Percentiles rank a stretch among this genome's conserved stretches.
Conservation (phyloP, 306 rosid species). For the Hylodesmum podocarpum region DNA sequence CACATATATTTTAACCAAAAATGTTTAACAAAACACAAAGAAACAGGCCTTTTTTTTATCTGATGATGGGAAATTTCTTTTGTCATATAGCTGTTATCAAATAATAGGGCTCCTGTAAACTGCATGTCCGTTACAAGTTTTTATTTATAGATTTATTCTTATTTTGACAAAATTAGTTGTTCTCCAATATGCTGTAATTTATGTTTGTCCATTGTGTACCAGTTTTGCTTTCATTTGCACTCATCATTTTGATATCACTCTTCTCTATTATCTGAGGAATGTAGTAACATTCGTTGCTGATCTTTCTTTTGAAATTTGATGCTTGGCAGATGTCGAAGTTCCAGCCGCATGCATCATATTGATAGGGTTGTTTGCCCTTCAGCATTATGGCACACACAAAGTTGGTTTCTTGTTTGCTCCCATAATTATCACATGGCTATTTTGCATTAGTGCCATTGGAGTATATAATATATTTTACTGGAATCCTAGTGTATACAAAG, state of each 20-base stretch:
- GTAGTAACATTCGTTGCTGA: slow-evolving; percentile 7
- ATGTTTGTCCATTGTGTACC: not conserved
- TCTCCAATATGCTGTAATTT: not conserved
- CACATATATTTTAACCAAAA: not conserved
- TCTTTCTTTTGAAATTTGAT: slow-evolving; percentile 27
- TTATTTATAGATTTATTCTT: not conserved
- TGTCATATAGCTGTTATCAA: not conserved
- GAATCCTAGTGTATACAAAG: slow-evolving; percentile 65
- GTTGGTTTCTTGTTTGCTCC: slow-evolving; percentile 96
- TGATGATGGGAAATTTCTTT: not conserved
- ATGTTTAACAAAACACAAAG: not conserved
- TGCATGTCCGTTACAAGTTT: not conserved
- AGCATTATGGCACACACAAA: slow-evolving; percentile 93
- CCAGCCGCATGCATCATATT: slow-evolving; percentile 81
- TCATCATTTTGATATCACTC: slow-evolving; percentile 16
- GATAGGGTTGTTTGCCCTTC: slow-evolving; percentile 87
- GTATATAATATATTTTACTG: slow-evolving; percentile 80
- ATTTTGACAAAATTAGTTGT: not conserved
- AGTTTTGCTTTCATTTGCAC: slow-evolving; percentile 9
- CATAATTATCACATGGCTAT: slow-evolving; percentile 76
- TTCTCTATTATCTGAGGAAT: slow-evolving; percentile 15
- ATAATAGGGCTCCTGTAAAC: not conserved
- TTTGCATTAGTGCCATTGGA: slow-evolving; percentile 82
- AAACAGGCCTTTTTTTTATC: not conserved
- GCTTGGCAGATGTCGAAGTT: slow-evolving; percentile 73